phyloP scores from a whole-genome alignment of 768 basidiomycete species.

The Boletus vermiculosoides region DNA sequence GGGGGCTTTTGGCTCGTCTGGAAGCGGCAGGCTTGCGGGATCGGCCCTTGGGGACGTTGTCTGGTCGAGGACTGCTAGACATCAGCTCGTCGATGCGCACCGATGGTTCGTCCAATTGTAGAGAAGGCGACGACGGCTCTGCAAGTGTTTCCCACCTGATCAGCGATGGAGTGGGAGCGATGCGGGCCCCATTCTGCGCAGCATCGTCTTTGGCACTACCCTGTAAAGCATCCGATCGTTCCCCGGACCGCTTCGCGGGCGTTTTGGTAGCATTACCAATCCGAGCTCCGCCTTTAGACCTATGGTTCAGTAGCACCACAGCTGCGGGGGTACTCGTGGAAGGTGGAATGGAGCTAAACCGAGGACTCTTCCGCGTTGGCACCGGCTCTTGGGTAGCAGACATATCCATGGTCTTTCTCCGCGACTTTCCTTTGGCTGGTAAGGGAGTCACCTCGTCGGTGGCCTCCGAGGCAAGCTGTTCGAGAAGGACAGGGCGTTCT shows the following conservation, averaged over 20 bases:
- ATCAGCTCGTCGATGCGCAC: constrained; percentile 33
- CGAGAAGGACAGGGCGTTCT: constrained; percentile 26
- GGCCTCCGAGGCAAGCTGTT: constrained; percentile 19
- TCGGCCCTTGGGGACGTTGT: background rate
- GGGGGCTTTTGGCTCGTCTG: background rate
- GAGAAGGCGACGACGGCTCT: constrained; percentile 26
- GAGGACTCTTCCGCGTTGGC: constrained; percentile 23
- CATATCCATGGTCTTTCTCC: constrained; percentile 15
- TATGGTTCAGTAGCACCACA: constrained; percentile 1
- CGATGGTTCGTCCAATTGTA: constrained; percentile 30
- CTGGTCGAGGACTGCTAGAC: constrained; percentile 31
- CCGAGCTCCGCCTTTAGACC: background rate
- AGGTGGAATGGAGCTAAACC: constrained; percentile 5
- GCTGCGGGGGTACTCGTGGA: constrained; percentile 10
- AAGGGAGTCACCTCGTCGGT: constrained; percentile 23
- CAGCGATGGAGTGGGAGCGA: constrained; percentile 13
- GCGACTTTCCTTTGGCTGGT: constrained; percentile 15
- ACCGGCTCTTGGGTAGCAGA: constrained; percentile 24
- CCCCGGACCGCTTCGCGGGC: constrained; percentile 9
- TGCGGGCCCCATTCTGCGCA: background rate
- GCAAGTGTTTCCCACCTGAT: constrained; percentile 33
- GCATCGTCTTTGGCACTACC: background rate
- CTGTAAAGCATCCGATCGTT: background rate
- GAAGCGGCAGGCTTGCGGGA: constrained; percentile 1
- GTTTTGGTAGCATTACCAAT: constrained; percentile 9